Evolutionary conservation across 2,329 filamentous ascomycete species (phyloP), one percentile per base, ranked within the genome.

Genomic region (Microsporum canis): DNA sequence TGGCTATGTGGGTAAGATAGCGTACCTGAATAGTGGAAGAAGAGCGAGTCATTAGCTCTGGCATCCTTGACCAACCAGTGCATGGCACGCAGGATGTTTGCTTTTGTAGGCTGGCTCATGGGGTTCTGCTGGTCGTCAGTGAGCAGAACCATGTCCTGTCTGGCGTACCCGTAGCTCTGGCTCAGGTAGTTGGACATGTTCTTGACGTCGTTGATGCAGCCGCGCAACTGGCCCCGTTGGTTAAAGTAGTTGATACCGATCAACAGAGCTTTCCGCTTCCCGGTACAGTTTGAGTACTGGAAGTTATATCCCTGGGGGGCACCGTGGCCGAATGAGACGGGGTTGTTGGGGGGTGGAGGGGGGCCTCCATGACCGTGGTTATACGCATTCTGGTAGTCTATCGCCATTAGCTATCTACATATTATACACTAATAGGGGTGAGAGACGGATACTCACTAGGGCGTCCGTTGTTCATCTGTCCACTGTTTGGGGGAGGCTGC

Each of bases 191-290:
- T 82, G 27, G 91, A 95, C 90, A 97, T 95, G 78, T 96, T 96
- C 76, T 91, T 89, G 49, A 96, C 92, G 72, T 97, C 92, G 71
- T 97, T 96, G 79, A 96, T 96, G 71, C 92, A 97, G 53, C 92
- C 92, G 62, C 91, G 82, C 56, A 96, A 80, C 78, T 96, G 89
- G 33, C 91, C 91, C 62, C 89, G 85, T 76, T 96, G 91, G 58
- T 88, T 86, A 71, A 96, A 96, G 76, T 97, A 96, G 77, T 96
- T 96, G 79, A 96, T 96, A 60, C 92, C 92, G 67, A 96, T 92
- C 63, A 97, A 76, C 34, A 96, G 78, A 3, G 91, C 92, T 77
- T 96, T 96, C 71, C 91, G 81, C 68, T 86, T 84, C 53, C 91
- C 92, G 3, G 88, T 95, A 73, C 91, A 97, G 66, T 87, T 87